Percentiles rank a stretch among this genome's conserved stretches.
These are phyloP conservation scores for Penicillium thymicola DNA, from an alignment of 2,329 filamentous ascomycete genomes.

Conservation along the genomic window DNA sequence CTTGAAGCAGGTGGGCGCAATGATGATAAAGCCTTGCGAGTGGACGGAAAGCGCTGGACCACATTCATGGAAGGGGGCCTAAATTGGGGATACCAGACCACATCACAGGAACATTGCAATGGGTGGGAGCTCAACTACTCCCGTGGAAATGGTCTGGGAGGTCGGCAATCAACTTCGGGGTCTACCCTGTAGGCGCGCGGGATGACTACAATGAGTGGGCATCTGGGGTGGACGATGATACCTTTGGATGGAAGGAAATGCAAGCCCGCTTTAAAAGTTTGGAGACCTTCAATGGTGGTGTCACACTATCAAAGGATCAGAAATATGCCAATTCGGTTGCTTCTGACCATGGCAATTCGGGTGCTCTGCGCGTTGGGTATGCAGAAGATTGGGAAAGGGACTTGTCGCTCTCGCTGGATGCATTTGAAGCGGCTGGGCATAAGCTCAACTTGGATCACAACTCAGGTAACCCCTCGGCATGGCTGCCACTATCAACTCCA, in stretches of 20 bases:
- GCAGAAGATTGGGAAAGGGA: slow-evolving; percentile 51
- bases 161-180: slow-evolving; percentile 55
- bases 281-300: slow-evolving; percentile 51
- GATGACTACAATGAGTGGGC: slow-evolving; percentile 65
- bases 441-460: slow-evolving; percentile 55
- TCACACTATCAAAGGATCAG: slow-evolving; percentile 37
- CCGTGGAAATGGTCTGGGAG: slow-evolving; percentile 52
- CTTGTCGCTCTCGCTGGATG: slow-evolving; percentile 45
- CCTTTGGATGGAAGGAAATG: slow-evolving; percentile 55
- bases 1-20: slow-evolving; percentile 59
- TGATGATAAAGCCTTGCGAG: slow-evolving; percentile 46
- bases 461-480: slow-evolving; percentile 58
- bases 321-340: slow-evolving; percentile 49
- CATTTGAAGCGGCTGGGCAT: slow-evolving; percentile 50
- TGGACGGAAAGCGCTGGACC: slow-evolving; percentile 55
- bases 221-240: slow-evolving; percentile 52
- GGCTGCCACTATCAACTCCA: slow-evolving; percentile 50
- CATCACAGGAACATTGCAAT: slow-evolving; percentile 45
- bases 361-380: slow-evolving; percentile 50
- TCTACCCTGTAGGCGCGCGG: slow-evolving; percentile 53
- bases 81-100: slow-evolving; percentile 54
- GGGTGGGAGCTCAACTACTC: slow-evolving; percentile 49
- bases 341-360: slow-evolving; percentile 49
- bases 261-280: slow-evolving; percentile 51
- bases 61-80: slow-evolving; percentile 49